Evolutionary conservation across 345 rosid species (phyloP).

Genomic region (Brassica nigra): DNA sequence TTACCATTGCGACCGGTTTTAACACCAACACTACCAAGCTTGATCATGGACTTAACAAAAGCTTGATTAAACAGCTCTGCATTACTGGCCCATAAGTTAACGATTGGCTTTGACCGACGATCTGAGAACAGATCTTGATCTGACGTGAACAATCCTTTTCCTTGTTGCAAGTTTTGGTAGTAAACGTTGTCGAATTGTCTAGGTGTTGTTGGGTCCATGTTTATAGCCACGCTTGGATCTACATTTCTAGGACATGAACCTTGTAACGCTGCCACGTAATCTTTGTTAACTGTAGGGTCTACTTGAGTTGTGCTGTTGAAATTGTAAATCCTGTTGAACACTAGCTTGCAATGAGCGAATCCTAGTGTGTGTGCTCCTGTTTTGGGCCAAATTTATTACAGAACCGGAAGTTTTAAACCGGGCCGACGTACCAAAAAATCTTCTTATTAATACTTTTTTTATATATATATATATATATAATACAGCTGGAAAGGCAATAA

Average conservation of each 20-base stretch:
- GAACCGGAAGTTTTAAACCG: background rate
- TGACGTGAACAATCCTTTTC: conserved; percentile 77
- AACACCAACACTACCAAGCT: conserved; percentile 72
- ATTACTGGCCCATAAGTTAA: conserved; percentile 58
- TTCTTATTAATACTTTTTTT: no score
- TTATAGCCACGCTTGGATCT: conserved; percentile 71
- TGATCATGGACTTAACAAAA: conserved; percentile 61
- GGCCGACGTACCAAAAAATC: background rate
- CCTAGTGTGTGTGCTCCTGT: conserved; percentile 80
- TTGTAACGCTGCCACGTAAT: conserved; percentile 59
- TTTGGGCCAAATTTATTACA: background rate
- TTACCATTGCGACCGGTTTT: conserved; percentile 63
- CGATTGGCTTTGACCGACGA: conserved; percentile 57
- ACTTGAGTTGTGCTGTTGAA: conserved; percentile 52
- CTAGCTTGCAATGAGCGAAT: conserved; percentile 66
- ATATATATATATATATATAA: no score
- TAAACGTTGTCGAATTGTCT: conserved; percentile 63
- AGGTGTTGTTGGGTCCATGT: conserved; percentile 83
- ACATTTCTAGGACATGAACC: conserved; percentile 64
- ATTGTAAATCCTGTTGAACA: conserved; percentile 61
- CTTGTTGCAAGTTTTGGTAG: conserved; percentile 67
- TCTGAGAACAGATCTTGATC: conserved; percentile 71
- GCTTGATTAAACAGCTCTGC: conserved; percentile 53
- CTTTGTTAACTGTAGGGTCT: conserved; percentile 63
- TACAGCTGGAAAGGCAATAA: no score